Percentiles rank a stretch among this genome's conserved stretches.
Conservation (phyloP, 164 flowering plant species). For the Piper longum region DNA sequence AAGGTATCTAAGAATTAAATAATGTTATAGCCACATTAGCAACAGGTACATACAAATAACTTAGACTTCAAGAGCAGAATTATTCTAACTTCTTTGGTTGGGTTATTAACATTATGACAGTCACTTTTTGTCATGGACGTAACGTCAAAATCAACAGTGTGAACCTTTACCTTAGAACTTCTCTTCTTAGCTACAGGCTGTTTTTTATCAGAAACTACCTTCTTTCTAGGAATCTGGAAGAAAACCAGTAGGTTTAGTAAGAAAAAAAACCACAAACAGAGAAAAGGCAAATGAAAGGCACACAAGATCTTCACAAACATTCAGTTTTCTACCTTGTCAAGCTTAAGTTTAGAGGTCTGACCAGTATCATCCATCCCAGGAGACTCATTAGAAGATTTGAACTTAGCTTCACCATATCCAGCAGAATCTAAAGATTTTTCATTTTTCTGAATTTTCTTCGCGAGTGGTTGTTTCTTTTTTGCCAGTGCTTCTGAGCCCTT, state of each 20-base stretch:
- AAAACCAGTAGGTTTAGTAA: constrained; percentile 15
- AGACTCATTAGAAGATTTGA: too few species aligned
- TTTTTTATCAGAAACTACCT: too few species aligned
- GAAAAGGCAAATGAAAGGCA: constrained; percentile 1
- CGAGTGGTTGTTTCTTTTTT: constrained; percentile 14
- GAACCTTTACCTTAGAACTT: constrained; percentile 15
- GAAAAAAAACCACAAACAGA: background rate
- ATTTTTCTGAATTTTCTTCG: constrained; percentile 18
- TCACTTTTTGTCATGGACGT: too few species aligned
- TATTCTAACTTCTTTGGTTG: too few species aligned
- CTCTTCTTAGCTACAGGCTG: constrained; percentile 13
- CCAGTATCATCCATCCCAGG: too few species aligned
- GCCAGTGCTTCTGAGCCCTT: constrained; percentile 8
- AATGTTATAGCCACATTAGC: too few species aligned
- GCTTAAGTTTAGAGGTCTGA: constrained; percentile 7
- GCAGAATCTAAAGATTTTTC: constrained; percentile 10
- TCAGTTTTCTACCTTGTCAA: constrained; percentile 23
- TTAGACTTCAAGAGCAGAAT: too few species aligned
- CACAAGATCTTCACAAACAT: background rate
- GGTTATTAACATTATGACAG: too few species aligned
- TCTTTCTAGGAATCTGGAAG: constrained; percentile 29
- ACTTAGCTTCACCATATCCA: constrained; percentile 7
- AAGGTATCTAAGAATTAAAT: too few species aligned
- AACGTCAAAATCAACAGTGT: constrained; percentile 10
- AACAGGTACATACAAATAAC: too few species aligned